Evolutionary conservation across 2,329 filamentous ascomycete genomes (phyloP).

Genomic region (Venturia oleaginea): DNA sequence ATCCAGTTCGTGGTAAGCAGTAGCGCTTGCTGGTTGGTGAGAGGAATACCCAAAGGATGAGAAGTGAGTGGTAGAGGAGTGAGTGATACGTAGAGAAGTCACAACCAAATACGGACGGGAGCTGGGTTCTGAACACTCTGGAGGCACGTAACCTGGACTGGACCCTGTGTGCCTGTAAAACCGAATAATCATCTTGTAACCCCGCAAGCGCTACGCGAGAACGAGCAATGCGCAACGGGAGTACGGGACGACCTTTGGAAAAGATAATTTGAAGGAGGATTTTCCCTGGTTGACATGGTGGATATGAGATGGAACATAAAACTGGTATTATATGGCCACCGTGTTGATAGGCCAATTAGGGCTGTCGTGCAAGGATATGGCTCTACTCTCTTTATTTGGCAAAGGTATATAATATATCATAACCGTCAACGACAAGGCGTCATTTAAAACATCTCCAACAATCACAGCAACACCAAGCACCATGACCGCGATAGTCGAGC

Average conservation of each 20-base stretch:
- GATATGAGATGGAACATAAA: not conserved
- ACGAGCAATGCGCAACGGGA: not conserved
- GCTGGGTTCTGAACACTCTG: not conserved
- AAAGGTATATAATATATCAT: too few relatives aligned
- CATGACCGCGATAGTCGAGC: not conserved
- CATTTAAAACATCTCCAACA: too few relatives aligned
- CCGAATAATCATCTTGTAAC: not conserved
- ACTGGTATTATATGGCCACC: not conserved
- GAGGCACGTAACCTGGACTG: too few relatives aligned
- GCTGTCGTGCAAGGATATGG: not conserved
- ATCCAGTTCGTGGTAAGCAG: not conserved
- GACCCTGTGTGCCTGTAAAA: too few relatives aligned
- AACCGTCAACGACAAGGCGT: too few relatives aligned
- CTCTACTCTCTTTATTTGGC: not conserved
- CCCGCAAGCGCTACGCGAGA: not conserved
- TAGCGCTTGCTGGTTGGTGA: not conserved
- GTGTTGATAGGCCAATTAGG: not conserved
- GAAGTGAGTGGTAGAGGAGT: not conserved
- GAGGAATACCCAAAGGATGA: too few relatives aligned
- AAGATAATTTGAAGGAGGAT: not conserved
- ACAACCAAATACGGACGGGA: not conserved
- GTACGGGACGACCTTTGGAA: not conserved
- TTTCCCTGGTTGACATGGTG: not conserved
- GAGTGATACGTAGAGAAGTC: not conserved
- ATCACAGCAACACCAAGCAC: too few relatives aligned